Conservation (phyloP, 2,329 filamentous ascomycete genomes). For the Trichoderma harzianum region DNA sequence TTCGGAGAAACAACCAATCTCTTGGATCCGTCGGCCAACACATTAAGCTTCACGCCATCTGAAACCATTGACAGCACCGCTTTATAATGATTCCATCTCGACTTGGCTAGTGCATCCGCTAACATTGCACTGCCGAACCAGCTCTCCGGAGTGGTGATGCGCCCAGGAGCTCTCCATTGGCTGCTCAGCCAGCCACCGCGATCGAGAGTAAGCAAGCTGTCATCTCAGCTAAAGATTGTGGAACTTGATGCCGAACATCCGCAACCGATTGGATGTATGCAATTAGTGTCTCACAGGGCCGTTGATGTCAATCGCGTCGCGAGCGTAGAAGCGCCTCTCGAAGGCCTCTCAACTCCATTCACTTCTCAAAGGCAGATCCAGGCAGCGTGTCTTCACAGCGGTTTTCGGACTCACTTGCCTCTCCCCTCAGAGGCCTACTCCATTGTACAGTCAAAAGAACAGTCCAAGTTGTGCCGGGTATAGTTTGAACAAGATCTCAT, state of each 20-base stretch:
- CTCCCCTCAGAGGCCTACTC: not conserved
- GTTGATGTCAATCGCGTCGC: not conserved
- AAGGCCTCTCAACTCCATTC: too few relatives aligned
- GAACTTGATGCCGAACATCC: not conserved
- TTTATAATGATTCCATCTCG: not conserved
- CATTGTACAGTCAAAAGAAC: not conserved
- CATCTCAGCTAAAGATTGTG: not conserved
- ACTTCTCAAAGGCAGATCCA: not conserved
- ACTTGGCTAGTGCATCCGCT: not conserved
- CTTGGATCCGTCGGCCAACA: not conserved
- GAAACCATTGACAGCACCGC: not conserved
- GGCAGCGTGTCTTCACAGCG: too few relatives aligned
- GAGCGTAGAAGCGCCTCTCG: not conserved
- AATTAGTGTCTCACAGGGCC: not conserved
- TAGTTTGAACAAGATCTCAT: not conserved
- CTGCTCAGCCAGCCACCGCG: not conserved
- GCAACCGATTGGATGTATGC: not conserved
- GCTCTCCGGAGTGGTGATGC: not conserved
- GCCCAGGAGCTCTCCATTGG: not conserved
- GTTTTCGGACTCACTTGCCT: not conserved
- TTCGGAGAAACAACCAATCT: not conserved
- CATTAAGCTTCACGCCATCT: constrained; percentile 7
- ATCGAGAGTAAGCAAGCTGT: not conserved
- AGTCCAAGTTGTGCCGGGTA: not conserved
- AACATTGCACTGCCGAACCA: not conserved